A percentile compares a stretch with the other conserved stretches of the same genome.
These are phyloP conservation scores for Linum lewisii DNA, from an alignment of 345 rosid genomes.

Conservation along the genomic window DNA sequence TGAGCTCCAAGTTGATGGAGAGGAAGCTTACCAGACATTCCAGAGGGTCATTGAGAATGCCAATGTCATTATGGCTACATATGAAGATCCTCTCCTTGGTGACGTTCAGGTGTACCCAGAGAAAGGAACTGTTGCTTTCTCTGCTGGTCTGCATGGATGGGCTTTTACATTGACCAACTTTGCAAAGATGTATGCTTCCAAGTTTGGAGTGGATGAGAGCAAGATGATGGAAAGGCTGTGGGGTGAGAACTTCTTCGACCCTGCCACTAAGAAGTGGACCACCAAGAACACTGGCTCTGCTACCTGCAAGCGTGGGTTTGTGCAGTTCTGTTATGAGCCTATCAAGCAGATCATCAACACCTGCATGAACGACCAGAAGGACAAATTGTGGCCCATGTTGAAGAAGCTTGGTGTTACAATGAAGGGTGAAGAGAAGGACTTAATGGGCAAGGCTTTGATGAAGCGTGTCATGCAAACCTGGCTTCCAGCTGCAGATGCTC, in stretches of 20 bases:
- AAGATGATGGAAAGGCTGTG: constrained; percentile 86
- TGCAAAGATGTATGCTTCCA: constrained; percentile 79
- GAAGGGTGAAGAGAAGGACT: constrained; percentile 72
- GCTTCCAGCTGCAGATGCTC: constrained; percentile 73
- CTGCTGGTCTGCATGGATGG: constrained; percentile 86
- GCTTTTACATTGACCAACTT: constrained; percentile 72
- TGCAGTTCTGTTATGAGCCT: constrained; percentile 83
- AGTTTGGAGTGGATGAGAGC: constrained; percentile 64
- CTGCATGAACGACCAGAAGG: constrained; percentile 84
- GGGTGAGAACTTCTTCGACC: constrained; percentile 77
- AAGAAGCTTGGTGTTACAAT: constrained; percentile 47
- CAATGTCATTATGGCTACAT: constrained; percentile 78
- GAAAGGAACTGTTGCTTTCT: constrained; percentile 81
- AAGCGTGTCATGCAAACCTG: constrained; percentile 91
- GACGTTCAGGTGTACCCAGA: constrained; percentile 75
- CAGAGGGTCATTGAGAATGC: constrained; percentile 74
- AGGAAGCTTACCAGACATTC: constrained; percentile 81
- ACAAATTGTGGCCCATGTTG: constrained; percentile 81
- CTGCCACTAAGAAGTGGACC: constrained; percentile 74
- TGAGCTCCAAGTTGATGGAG: constrained; percentile 85
- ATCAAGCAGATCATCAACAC: constrained; percentile 69
- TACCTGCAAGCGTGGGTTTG: constrained; percentile 79
- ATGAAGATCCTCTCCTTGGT: constrained; percentile 80
- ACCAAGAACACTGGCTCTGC: constrained; percentile 53
- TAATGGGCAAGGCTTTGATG: constrained; percentile 71